A percentile compares a stretch with the other conserved stretches of the same genome.
Evolutionary conservation across 192 early-diverging fungal genomes (phyloP).

Genomic region (Coemansia sp.): DNA sequence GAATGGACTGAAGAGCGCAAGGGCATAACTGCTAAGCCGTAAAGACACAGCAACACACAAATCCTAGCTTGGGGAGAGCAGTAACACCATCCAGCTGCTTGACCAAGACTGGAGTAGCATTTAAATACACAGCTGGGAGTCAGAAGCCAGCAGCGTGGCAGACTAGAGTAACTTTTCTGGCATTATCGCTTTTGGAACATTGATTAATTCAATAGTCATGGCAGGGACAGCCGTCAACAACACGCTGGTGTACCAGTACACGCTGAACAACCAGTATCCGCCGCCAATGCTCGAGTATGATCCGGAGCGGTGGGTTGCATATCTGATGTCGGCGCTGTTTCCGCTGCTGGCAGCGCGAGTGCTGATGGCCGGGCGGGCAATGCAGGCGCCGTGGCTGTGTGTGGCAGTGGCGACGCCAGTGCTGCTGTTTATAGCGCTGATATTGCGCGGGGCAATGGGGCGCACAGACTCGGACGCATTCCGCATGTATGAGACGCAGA

Average conservation of each 20-base stretch:
- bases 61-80: not conserved
- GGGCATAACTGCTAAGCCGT: not conserved
- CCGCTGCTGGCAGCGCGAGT: conserved; percentile 30
- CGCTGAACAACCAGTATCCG: conserved; percentile 43
- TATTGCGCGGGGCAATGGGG: conserved; percentile 44
- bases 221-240: conserved; percentile 9
- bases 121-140: not conserved
- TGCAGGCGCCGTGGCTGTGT: conserved; percentile 32
- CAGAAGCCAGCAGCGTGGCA: not conserved
- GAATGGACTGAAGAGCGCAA: not conserved
- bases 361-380: conserved; percentile 20
- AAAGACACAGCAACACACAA: not conserved
- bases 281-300: conserved; percentile 47
- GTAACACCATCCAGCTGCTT: not conserved
- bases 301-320: conserved; percentile 50
- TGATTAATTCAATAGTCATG: not conserved
- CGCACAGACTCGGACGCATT: conserved; percentile 33
- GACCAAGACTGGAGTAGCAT: not conserved
- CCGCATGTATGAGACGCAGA: conserved; percentile 46
- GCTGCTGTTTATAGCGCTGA: conserved; percentile 38
- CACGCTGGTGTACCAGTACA: conserved; percentile 48
- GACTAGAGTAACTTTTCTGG: not conserved
- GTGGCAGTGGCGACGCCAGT: conserved; percentile 22
- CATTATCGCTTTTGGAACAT: not conserved
- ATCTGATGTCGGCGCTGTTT: conserved; percentile 34